phyloP scores from a whole-genome alignment of 2,329 filamentous ascomycete species.

The Arthrinium phaeospermum region DNA sequence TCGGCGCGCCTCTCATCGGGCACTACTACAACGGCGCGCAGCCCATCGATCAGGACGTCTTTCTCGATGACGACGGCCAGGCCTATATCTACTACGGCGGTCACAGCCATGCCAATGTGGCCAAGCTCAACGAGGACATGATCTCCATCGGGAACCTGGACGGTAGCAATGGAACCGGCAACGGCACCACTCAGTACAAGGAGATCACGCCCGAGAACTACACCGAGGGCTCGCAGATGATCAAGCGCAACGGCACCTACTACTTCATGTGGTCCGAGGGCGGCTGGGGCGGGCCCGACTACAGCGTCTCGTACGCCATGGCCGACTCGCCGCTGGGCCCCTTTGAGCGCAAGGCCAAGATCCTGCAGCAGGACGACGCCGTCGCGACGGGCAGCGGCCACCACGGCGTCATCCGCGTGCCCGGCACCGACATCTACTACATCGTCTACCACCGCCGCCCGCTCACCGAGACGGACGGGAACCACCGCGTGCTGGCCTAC shows the following conservation, averaged over 20 bases:
- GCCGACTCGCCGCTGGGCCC: constrained; percentile 46
- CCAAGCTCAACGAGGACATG: constrained; percentile 50
- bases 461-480: constrained; percentile 48
- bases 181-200: constrained; percentile 36
- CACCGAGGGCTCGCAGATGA: constrained; percentile 50
- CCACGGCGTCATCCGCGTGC: constrained; percentile 47
- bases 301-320: constrained; percentile 51
- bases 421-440: constrained; percentile 46
- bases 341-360: constrained; percentile 45
- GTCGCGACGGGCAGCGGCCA: constrained; percentile 47
- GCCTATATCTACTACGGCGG: constrained; percentile 52
- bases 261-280: constrained; percentile 54
- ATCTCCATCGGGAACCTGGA: constrained; percentile 47
- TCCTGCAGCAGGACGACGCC: constrained; percentile 42
- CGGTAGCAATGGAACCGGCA: constrained; percentile 35
- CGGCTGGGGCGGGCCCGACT: constrained; percentile 52
- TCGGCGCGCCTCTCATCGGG: constrained; percentile 48
- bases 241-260: constrained; percentile 48
- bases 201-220: constrained; percentile 54
- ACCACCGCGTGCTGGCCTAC: constrained; percentile 53
- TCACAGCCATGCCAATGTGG: constrained; percentile 48
- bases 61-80: constrained; percentile 47
- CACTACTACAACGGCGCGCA: constrained; percentile 53
- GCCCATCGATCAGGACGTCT: constrained; percentile 53
- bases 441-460: constrained; percentile 54